phyloP scores from a whole-genome alignment of 352 stramenopile genomes.

The Globisporangium parvum region DNA sequence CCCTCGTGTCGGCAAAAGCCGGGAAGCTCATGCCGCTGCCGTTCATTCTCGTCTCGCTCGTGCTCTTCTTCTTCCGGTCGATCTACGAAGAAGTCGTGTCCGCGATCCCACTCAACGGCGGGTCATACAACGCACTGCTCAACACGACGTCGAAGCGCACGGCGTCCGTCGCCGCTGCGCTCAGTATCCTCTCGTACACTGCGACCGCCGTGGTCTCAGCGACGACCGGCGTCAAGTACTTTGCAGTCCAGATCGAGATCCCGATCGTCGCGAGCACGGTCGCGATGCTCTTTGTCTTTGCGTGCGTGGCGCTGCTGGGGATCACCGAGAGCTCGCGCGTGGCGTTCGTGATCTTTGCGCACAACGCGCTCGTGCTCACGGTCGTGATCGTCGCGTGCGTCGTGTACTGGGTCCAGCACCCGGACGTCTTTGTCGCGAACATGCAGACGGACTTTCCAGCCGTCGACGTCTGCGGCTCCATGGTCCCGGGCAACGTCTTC shows the following conservation, averaged over 20 bases:
- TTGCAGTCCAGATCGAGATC: conserved; percentile 60
- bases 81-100: conserved; percentile 89
- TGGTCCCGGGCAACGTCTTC: conserved; percentile 31
- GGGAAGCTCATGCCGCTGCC: conserved; percentile 78
- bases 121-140: conserved; percentile 86
- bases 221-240: conserved; percentile 70
- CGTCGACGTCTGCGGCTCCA: conserved; percentile 49
- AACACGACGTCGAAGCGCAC: conserved; percentile 87
- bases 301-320: conserved; percentile 52
- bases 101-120: conserved; percentile 85
- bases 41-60: conserved; percentile 62
- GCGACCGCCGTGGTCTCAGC: conserved; percentile 68
- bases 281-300: conserved; percentile 67
- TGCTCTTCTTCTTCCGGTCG: conserved; percentile 55
- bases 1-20: conserved; percentile 34
- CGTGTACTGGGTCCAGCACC: conserved; percentile 49
- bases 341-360: conserved; percentile 72
- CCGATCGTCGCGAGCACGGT: conserved; percentile 33
- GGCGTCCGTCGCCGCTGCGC: conserved; percentile 68
- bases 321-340: conserved; percentile 76
- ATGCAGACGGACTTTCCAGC: conserved; percentile 40
- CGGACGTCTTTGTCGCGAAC: conserved; percentile 55
- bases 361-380: conserved; percentile 63
- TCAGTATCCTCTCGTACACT: conserved; percentile 88
- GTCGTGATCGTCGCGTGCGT: conserved; percentile 44